Evolutionary conservation across 768 basidiomycete genomes (phyloP).

Genomic region (Auriculariales sp.): DNA sequence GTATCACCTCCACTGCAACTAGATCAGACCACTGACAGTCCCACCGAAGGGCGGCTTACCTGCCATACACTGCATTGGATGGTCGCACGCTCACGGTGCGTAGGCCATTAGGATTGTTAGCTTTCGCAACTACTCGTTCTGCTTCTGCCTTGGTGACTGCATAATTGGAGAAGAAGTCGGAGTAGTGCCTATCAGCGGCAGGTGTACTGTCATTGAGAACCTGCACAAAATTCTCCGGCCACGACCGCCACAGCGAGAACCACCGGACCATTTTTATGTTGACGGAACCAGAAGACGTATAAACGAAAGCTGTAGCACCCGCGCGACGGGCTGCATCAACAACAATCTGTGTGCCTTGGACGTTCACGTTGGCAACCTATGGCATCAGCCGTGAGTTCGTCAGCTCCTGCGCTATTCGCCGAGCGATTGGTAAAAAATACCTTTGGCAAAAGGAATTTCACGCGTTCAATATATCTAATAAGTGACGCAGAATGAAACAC

Average conservation of each 20-base stretch:
- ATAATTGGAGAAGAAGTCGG: slow-evolving; percentile 67
- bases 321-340: slow-evolving; percentile 38
- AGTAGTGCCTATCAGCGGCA: slow-evolving; percentile 34
- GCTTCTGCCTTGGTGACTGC: slow-evolving; percentile 49
- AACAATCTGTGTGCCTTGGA: slow-evolving; percentile 53
- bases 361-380: slow-evolving; percentile 45
- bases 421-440: neutral
- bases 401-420: neutral
- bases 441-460: slow-evolving; percentile 29
- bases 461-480: slow-evolving; percentile 65
- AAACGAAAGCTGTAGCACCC: slow-evolving; percentile 46
- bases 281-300: slow-evolving; percentile 62
- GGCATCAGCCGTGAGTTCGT: too few species aligned
- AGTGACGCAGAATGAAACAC: slow-evolving; percentile 68
- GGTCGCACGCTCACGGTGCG: too few species aligned
- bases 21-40: slow-evolving; percentile 12
- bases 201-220: slow-evolving; percentile 39
- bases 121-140: slow-evolving; percentile 31
- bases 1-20: slow-evolving; percentile 41
- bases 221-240: slow-evolving; percentile 44
- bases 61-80: slow-evolving; percentile 63
- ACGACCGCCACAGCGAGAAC: slow-evolving; percentile 64
- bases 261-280: slow-evolving; percentile 42
- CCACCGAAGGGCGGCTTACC: neutral
- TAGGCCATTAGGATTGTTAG: slow-evolving; percentile 24